These are phyloP conservation scores for Raphanus raphanistrum DNA, from an alignment of 345 rosid genomes.

Conservation along the genomic window DNA sequence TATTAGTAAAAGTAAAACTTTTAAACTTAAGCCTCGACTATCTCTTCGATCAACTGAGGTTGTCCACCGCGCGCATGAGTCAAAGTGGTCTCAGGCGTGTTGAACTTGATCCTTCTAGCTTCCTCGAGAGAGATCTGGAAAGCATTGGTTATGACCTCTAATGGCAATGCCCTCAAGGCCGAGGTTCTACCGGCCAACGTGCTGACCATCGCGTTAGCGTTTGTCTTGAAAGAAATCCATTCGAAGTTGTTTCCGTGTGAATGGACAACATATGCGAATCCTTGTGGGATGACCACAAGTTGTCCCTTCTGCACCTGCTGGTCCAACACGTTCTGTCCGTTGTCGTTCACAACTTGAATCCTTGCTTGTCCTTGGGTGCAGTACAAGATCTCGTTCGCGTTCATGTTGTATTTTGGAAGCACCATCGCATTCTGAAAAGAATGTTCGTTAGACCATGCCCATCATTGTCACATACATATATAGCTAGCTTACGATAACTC, in stretches of 20 bases:
- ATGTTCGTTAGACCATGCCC: not conserved
- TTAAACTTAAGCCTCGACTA: constrained; percentile 49
- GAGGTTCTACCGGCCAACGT: constrained; percentile 64
- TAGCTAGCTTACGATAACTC: not conserved
- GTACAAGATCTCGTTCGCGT: constrained; percentile 69
- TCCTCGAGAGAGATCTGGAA: constrained; percentile 55
- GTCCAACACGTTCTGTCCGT: constrained; percentile 61
- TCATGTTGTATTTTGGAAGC: constrained; percentile 67
- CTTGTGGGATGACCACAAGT: constrained; percentile 65
- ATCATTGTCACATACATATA: not conserved
- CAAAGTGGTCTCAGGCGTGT: constrained; percentile 47
- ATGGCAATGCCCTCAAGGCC: constrained; percentile 53
- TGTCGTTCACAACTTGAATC: constrained; percentile 62
- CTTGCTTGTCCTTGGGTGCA: constrained; percentile 52
- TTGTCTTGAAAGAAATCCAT: constrained; percentile 74
- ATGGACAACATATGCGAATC: constrained; percentile 52
- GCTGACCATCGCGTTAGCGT: constrained; percentile 52
- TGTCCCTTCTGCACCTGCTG: constrained; percentile 56
- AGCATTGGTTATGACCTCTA: constrained; percentile 51
- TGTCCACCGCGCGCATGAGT: constrained; percentile 19
- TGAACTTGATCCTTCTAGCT: constrained; percentile 57
- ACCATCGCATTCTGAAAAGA: constrained; percentile 53
- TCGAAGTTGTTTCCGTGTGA: constrained; percentile 55
- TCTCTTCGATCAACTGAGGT: constrained; percentile 41
- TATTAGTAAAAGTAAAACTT: constrained; percentile 19